Evolutionary conservation across 1,284 basidiomycete genomes (phyloP).

Genomic region (Ceratobasidium sp.): DNA sequence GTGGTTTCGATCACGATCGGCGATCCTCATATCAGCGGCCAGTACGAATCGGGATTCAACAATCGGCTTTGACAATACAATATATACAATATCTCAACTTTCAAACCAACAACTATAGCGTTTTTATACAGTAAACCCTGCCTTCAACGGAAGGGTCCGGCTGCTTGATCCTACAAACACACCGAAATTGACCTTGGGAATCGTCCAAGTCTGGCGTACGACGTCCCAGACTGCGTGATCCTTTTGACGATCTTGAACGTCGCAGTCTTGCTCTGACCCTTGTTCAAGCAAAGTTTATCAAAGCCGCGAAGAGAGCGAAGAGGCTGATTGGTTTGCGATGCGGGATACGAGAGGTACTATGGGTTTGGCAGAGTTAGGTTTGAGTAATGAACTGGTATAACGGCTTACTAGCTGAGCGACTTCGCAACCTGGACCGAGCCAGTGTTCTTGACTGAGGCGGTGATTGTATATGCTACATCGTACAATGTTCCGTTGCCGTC

Average conservation of each 20-base stretch:
- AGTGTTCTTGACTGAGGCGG: constrained; percentile 42
- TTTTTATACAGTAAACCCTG: constrained; percentile 20
- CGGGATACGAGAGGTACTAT: constrained; percentile 19
- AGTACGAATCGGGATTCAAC: too few species aligned
- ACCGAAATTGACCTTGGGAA: constrained; percentile 30
- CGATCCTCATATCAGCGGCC: too few species aligned
- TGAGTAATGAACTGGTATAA: constrained; percentile 1
- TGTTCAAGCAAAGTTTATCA: constrained; percentile 30
- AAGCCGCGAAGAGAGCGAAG: constrained; percentile 26
- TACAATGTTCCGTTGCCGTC: constrained; percentile 31
- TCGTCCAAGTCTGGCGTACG: constrained; percentile 25
- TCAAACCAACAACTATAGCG: too few species aligned
- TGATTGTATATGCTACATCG: constrained; percentile 37
- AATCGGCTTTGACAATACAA: too few species aligned
- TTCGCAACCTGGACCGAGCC: constrained; percentile 38
- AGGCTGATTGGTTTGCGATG: constrained; percentile 19
- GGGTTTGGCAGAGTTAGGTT: background rate
- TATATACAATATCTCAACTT: too few species aligned
- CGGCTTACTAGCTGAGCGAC: constrained; percentile 21
- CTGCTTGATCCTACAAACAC: constrained; percentile 25
- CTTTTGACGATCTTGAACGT: constrained; percentile 33
- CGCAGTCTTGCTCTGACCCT: constrained; percentile 15
- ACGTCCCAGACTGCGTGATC: constrained; percentile 33
- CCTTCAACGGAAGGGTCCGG: constrained; percentile 14
- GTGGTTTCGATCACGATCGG: background rate